Conservation (phyloP, 805 yeast genomes). For the Myxozyma monticola region DNA sequence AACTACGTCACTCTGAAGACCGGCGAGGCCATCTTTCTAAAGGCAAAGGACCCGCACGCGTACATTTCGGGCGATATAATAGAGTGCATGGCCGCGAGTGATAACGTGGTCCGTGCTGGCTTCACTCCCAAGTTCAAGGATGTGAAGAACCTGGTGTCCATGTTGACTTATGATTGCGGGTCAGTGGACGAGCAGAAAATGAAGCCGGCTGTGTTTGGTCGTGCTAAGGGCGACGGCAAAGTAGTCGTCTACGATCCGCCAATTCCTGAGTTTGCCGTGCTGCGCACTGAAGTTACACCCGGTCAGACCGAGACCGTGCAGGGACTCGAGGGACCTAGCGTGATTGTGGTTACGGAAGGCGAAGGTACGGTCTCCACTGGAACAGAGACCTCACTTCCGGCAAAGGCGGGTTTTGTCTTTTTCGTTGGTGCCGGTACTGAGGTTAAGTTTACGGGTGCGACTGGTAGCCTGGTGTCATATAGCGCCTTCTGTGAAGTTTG, state of each 20-base stretch:
- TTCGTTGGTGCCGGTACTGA: constrained; percentile 78
- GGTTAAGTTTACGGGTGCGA: constrained; percentile 50
- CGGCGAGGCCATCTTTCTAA: constrained; percentile 96
- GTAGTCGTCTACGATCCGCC: constrained; percentile 82
- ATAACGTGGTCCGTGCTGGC: constrained; percentile 97
- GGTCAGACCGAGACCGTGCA: constrained; percentile 56
- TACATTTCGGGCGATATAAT: constrained; percentile 95
- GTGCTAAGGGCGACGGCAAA: constrained; percentile 40
- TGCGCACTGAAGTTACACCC: constrained; percentile 67
- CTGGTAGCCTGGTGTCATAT: constrained; percentile 64
- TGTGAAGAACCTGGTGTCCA: constrained; percentile 80
- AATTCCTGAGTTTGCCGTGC: constrained; percentile 92
- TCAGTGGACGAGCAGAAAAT: constrained; percentile 92
- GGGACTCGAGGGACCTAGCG: constrained; percentile 81
- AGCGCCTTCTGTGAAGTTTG: constrained; percentile 85
- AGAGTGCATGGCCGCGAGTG: constrained; percentile 99
- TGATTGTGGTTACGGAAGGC: constrained; percentile 82
- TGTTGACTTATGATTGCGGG: constrained; percentile 87
- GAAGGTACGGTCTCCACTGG: constrained; percentile 56
- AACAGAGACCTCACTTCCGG: constrained; percentile 44
- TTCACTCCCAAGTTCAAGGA: constrained; percentile 99
- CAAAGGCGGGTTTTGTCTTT: constrained; percentile 74
- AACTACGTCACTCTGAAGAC: constrained; percentile 79
- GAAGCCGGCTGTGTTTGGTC: constrained; percentile 57
- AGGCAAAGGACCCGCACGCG: constrained; percentile 98